A percentile compares a stretch with the other conserved stretches of the same genome.
Evolutionary conservation across 768 basidiomycete species (phyloP).

Genomic region (Mycena chlorophos): DNA sequence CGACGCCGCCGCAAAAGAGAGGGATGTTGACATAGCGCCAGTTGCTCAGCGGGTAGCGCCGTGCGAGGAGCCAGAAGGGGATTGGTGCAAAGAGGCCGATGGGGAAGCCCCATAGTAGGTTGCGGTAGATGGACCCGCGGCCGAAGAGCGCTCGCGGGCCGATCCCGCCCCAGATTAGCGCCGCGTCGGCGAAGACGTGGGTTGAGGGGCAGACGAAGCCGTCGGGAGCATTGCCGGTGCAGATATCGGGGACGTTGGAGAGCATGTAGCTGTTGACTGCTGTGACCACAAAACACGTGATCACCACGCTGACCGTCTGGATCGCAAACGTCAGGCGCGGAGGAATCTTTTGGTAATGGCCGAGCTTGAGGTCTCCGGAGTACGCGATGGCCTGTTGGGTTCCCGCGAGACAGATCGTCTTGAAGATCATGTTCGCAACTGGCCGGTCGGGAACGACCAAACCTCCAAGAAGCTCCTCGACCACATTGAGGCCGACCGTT

Average conservation of each 20-base stretch:
- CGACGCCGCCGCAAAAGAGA: slow-evolving; percentile 72
- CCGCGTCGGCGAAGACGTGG: slow-evolving; percentile 65
- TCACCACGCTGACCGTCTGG: slow-evolving; percentile 59
- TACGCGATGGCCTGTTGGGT: slow-evolving; percentile 65
- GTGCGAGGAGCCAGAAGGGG: slow-evolving; percentile 80
- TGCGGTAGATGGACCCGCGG: slow-evolving; percentile 50
- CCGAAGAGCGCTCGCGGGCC: slow-evolving; percentile 72
- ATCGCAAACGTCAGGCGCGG: slow-evolving; percentile 75
- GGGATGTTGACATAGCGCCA: slow-evolving; percentile 88
- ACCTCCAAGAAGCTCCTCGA: slow-evolving; percentile 76
- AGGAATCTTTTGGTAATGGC: slow-evolving; percentile 88
- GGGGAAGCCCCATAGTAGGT: slow-evolving; percentile 71
- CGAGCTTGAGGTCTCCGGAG: slow-evolving; percentile 77
- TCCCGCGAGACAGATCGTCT: slow-evolving; percentile 58
- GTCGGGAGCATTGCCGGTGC: slow-evolving; percentile 58
- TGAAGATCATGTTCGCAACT: slow-evolving; percentile 82
- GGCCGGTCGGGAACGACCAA: slow-evolving; percentile 81
- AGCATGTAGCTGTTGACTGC: slow-evolving; percentile 74
- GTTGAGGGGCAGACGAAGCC: slow-evolving; percentile 72
- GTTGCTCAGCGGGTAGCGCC: slow-evolving; percentile 76
- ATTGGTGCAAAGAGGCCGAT: slow-evolving; percentile 74
- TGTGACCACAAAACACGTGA: slow-evolving; percentile 60
- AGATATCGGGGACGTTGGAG: slow-evolving; percentile 69
- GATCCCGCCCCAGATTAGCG: slow-evolving; percentile 80
- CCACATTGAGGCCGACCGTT: slow-evolving; percentile 60